Evolutionary conservation across 2,329 filamentous ascomycete genomes (phyloP), one percentile per base, ranked within the genome.

Genomic region (Juglanconis oblonga): DNA sequence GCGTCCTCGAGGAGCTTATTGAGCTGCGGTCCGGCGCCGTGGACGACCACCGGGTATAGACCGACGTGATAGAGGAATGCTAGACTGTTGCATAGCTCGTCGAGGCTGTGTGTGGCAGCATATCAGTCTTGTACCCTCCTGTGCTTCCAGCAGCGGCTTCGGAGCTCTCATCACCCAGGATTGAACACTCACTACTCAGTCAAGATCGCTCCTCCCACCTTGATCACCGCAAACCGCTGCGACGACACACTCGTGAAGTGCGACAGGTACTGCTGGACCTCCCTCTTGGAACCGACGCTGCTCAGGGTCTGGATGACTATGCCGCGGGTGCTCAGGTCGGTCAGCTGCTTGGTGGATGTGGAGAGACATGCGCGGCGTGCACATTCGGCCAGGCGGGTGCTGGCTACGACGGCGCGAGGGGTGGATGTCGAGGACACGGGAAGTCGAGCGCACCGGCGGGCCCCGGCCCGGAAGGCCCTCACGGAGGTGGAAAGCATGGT

Each of bases 141-240:
- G n/a, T 11, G 14, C 17, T 6, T n/a, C 50, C 29, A 29, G 4
- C 33, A 31, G 11, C 11, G 4, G 5, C 40, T 11, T 31, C 36
- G 24, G 5, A 36, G 2, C 13, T 13, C 13, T 8, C 4, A 2
- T 24, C 42, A 14, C 4, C 31, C 24, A 9, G 13, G 36, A 3
- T 35, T 17, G 35, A 40, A 14, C 7, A 63, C 62, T 61, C 50
- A 63, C 62, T 97, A 90, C 73, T 98, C 93, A 62, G 92, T 96
- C 70, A 99, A 84, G 70, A 98, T 97, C 64, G 94, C 95, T 64
- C 94, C 95, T 64, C 94, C 95, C 58, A 98, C 94, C 81, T 99
- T 99, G 77, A 99, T 96, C 52, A 99, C 94, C 67, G 93, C 94
- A 75, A 98, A 99, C 72, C 96, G 92, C 79, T 98, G 93, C 40